Conservation (phyloP, 1,139 yeast genomes). For the Suzukiozyma palmioleophila region DNA sequence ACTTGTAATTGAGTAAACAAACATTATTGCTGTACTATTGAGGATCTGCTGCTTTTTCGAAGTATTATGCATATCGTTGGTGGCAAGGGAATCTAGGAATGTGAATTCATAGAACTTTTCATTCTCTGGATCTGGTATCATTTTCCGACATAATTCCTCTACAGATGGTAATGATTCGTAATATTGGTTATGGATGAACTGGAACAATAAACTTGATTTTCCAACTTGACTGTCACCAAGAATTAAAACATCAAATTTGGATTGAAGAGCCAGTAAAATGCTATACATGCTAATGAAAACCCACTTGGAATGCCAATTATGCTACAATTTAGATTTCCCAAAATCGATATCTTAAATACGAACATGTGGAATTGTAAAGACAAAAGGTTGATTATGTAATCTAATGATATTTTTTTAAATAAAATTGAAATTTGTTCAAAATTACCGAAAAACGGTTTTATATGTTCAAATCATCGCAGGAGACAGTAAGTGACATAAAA, state of each 20-base stretch:
- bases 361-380: too few species aligned
- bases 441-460: too few species aligned
- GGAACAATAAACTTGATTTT: constrained; percentile 26
- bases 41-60: constrained; percentile 24
- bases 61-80: constrained; percentile 24
- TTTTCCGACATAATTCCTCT: constrained; percentile 31
- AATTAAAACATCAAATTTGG: constrained; percentile 30
- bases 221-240: constrained; percentile 28
- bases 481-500: too few species aligned
- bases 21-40: constrained; percentile 27
- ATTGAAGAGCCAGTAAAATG: constrained; percentile 19
- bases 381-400: too few species aligned
- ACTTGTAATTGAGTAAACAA: constrained; percentile 28
- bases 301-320: too few species aligned
- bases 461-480: too few species aligned
- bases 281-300: constrained; percentile 6
- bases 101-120: constrained; percentile 20
- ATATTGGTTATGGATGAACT: constrained; percentile 20
- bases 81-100: constrained; percentile 24
- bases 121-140: constrained; percentile 11
- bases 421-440: too few species aligned
- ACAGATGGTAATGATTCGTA: constrained; percentile 19
- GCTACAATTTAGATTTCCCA: too few species aligned
- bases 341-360: too few species aligned
- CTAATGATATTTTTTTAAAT: too few species aligned